Base-by-base conservation (phyloP, 352 stramenopile species). In the Phytopythium chamaehyphon region DNA sequence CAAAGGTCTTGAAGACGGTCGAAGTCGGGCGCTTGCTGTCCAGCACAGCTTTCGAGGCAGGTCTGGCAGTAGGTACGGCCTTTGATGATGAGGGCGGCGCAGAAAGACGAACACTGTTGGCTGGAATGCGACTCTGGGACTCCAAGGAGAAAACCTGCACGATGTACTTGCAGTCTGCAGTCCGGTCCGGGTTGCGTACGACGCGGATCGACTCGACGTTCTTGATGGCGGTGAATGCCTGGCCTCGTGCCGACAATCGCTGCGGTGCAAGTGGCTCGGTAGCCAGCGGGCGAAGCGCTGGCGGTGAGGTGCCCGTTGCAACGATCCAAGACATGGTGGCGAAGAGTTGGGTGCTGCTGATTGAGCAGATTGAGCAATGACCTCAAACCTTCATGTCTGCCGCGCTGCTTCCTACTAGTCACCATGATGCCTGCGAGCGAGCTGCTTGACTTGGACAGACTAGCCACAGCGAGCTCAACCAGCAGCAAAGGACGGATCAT, bases 191-290 rank as follows among this genome's bases (percentile, higher is more conserved):
- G 24, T 57, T 51, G 21, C 57, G 39, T 1, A 53, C 39, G 6
- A 69, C 57, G n/a, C 56, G 56, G 11, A 69, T 39, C 14, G 52
- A 37, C 26, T 62, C 52, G 40, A 69, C 56, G 42, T 54, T 69
- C 31, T 69, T 69, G 35, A 69, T 51, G n/a, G 55, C 43, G 33
- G 64, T 40, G 22, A 69, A 35, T 24, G 52, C 51, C 22, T 54
- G 61, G 22, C 61, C 40, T 6, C 61, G 48, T 14, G 51, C 33
- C 15, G 61, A 69, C 47, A 65, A 21, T 53, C 61, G 64, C 26
- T 49, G 56, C 14, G 61, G 61, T 19, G 61, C 61, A n/a, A 69
- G 47, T 2, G 57, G 51, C 52, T 65, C 61, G 4, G 56, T 57
- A 19, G 64, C 56, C 49, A 69, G 39, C 39, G 61, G 43, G 31